Evolutionary conservation across 2,329 filamentous ascomycete species (phyloP).

Genomic region (Chaetomium globosum): DNA sequence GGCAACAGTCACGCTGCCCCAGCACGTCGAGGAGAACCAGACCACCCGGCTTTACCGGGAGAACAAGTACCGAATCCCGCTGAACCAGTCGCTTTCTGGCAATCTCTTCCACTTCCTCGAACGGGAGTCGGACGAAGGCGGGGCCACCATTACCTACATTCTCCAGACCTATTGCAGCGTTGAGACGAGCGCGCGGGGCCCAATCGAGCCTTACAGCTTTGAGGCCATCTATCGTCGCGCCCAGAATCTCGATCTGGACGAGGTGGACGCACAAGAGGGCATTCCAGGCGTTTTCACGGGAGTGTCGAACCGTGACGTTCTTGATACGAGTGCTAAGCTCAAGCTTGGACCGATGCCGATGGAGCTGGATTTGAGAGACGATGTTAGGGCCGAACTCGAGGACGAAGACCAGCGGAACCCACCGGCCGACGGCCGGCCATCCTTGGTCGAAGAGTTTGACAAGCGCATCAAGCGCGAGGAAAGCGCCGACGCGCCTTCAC

Average conservation of each 20-base stretch:
- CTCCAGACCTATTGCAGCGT: constrained; percentile 64
- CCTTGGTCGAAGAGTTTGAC: constrained; percentile 84
- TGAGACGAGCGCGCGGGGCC: constrained; percentile 61
- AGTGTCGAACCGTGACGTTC: constrained; percentile 61
- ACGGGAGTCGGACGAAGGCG: constrained; percentile 79
- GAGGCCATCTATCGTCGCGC: constrained; percentile 61
- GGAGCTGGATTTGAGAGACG: constrained; percentile 78
- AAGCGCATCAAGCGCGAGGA: constrained; percentile 87
- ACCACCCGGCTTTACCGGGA: constrained; percentile 79
- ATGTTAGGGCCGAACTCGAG: constrained; percentile 83
- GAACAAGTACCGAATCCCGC: constrained; percentile 85
- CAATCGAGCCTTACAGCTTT: constrained; percentile 66
- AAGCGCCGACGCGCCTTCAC: constrained; percentile 76
- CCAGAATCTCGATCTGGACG: constrained; percentile 64
- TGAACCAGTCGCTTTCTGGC: constrained; percentile 83
- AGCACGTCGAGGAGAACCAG: constrained; percentile 75
- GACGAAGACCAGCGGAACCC: constrained; percentile 81
- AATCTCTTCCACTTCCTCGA: constrained; percentile 88
- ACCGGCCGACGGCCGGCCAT: constrained; percentile 68
- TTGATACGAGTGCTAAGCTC: constrained; percentile 61
- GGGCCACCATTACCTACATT: constrained; percentile 74
- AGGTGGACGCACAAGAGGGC: constrained; percentile 65
- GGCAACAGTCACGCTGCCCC: constrained; percentile 71
- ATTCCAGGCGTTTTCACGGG: constrained; percentile 66
- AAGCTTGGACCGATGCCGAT: constrained; percentile 81